Evolutionary conservation across 768 basidiomycete genomes (phyloP).

Genomic region (Naganishia antarctica): DNA sequence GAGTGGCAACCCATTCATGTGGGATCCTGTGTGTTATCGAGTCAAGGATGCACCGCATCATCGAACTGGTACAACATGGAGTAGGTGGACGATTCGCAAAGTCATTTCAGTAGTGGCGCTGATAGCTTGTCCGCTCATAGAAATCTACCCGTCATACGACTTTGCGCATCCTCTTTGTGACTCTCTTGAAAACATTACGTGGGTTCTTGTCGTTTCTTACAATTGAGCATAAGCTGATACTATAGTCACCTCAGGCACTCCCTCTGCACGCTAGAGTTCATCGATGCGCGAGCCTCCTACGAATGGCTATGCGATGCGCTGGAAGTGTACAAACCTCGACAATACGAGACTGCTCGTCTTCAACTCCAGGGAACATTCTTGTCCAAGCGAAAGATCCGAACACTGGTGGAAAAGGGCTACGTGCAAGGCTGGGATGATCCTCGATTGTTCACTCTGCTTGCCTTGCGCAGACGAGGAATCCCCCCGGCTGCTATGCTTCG

Average conservation of each 20-base stretch:
- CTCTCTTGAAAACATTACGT: constrained; percentile 99
- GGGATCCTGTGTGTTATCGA: constrained; percentile 96
- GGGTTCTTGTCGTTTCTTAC: constrained; percentile 49
- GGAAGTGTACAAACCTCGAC: constrained; percentile 93
- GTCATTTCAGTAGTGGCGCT: no score
- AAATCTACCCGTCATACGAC: constrained; percentile 95
- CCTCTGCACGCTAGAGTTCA: constrained; percentile 91
- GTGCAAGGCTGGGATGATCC: constrained; percentile 97
- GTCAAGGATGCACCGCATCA: constrained; percentile 87
- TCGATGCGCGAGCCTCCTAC: constrained; percentile 91
- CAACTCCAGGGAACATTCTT: constrained; percentile 90
- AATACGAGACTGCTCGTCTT: constrained; percentile 92
- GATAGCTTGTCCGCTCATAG: no score
- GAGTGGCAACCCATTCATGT: constrained; percentile 96
- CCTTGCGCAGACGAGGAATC: constrained; percentile 86
- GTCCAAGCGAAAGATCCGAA: constrained; percentile 90
- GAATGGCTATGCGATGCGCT: constrained; percentile 98
- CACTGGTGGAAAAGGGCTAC: constrained; percentile 75
- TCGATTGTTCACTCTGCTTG: constrained; percentile 91
- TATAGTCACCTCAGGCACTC: constrained; percentile 65
- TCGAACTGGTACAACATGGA: constrained; percentile 88
- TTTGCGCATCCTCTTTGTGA: constrained; percentile 97
- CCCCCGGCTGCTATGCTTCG: constrained; percentile 93
- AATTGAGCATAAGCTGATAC: not conserved
- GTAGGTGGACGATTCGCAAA: no score